Evolutionary conservation across 345 rosid genomes (phyloP).

Genomic region (Eucalyptus cloeziana): DNA sequence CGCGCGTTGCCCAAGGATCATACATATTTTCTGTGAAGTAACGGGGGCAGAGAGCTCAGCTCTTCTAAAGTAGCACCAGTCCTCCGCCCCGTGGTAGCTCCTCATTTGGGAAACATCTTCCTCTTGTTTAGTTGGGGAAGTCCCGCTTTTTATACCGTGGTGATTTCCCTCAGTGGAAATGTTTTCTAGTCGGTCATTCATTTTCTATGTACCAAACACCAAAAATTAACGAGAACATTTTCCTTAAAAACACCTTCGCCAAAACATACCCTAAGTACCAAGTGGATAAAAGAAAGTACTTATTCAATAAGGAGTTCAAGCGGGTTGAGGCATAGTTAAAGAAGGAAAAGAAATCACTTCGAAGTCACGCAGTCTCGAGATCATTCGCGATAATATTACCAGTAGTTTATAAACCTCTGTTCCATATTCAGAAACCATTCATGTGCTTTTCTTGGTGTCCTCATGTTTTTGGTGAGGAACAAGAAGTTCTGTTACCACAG

Average conservation of each 20-base stretch:
- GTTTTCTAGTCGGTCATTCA: not conserved
- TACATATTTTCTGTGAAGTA: not conserved
- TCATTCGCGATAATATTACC: not conserved
- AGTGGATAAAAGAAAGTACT: not conserved
- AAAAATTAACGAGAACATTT: not conserved
- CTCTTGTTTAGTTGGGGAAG: not conserved
- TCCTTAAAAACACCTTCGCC: not conserved
- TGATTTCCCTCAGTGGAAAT: not conserved
- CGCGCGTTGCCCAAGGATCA: not conserved
- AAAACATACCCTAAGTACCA: not conserved
- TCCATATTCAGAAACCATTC: not conserved
- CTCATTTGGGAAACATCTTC: not conserved
- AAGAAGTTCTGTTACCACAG: not conserved
- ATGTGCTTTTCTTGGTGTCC: not conserved
- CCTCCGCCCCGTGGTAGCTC: not conserved
- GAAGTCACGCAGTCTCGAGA: not conserved
- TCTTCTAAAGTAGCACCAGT: not conserved
- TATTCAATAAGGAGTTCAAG: not conserved
- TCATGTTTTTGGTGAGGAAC: not conserved
- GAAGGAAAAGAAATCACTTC: not conserved
- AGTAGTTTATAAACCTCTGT: not conserved
- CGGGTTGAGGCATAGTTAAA: not conserved
- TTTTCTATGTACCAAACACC: not conserved
- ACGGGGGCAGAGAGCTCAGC: not conserved
- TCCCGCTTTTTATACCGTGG: not conserved